Conservation (phyloP, 805 yeast species). For the Sugiyamaella americana region DNA sequence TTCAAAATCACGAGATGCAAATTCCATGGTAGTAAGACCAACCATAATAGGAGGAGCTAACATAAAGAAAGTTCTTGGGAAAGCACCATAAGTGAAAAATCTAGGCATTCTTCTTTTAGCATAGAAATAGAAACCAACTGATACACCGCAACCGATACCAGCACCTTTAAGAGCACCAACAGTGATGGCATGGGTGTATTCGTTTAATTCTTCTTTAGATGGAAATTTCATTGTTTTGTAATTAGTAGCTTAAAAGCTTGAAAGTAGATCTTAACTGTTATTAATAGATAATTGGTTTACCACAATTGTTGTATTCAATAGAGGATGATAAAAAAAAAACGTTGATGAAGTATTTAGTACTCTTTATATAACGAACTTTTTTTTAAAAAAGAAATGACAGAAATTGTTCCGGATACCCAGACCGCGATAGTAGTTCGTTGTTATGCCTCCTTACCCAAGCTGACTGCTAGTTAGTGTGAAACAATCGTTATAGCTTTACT, state of each 20-base stretch:
- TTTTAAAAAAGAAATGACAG: no score
- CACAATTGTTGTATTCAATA: no score
- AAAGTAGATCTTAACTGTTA: no score
- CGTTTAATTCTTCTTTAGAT: constrained; percentile 58
- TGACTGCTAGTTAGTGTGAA: no score
- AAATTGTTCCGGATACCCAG: no score
- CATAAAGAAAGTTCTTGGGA: constrained; percentile 50
- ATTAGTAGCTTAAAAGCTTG: neutral
- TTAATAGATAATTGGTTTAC: no score
- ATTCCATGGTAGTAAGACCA: constrained; percentile 63
- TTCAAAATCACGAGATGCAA: constrained; percentile 63
- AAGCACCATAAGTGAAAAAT: constrained; percentile 23
- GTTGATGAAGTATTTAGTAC: no score
- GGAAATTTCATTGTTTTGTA: constrained; percentile 59
- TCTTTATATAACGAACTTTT: no score
- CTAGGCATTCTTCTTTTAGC: constrained; percentile 39
- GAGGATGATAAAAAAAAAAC: no score
- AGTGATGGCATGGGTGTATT: constrained; percentile 53
- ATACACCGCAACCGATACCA: constrained; percentile 48
- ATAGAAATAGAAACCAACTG: constrained; percentile 48
- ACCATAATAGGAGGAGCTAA: constrained; percentile 61
- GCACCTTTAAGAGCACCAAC: constrained; percentile 60
- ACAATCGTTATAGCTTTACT: no score
- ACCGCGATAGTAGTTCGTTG: no score
- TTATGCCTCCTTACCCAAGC: no score